Percentiles rank a stretch among this genome's conserved stretches.
Conservation (phyloP, 2,329 filamentous ascomycete species). For the Sporothrix phasma region DNA sequence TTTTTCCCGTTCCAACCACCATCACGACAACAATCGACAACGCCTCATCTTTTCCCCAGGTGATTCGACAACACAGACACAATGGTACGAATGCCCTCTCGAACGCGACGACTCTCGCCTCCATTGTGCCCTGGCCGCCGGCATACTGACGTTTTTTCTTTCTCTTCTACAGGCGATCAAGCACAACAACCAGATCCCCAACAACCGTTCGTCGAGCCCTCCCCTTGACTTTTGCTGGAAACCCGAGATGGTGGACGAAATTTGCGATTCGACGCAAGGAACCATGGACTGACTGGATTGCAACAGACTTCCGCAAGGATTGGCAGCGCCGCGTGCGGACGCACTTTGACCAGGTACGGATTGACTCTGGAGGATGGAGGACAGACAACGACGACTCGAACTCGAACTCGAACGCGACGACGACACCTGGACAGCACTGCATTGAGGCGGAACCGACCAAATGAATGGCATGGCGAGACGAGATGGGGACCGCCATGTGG, state of each 20-base stretch:
- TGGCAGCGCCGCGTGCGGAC: conserved; percentile 98
- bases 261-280: conserved; percentile 7
- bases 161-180: conserved; percentile 70
- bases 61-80: conserved; percentile 41
- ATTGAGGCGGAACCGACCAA: background rate
- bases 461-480: background rate
- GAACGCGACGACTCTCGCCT: background rate
- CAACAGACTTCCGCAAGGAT: conserved; percentile 95
- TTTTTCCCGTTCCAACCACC: background rate
- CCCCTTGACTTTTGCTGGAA: conserved; percentile 18
- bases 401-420: background rate
- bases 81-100: conserved; percentile 35
- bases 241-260: background rate
- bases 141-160: conserved; percentile 1
- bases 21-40: conserved; percentile 11
- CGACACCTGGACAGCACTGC: background rate
- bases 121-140: background rate
- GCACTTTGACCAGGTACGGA: conserved; percentile 97
- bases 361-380: background rate
- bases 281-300: conserved; percentile 30
- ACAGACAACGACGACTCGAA: conserved; percentile 5
- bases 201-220: conserved; percentile 65
- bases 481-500: background rate
- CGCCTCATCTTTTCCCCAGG: conserved; percentile 20
- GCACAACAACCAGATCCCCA: conserved; percentile 97